phyloP scores from a whole-genome alignment of 176 grass and related monocot species.

The Triticum monococcum region DNA sequence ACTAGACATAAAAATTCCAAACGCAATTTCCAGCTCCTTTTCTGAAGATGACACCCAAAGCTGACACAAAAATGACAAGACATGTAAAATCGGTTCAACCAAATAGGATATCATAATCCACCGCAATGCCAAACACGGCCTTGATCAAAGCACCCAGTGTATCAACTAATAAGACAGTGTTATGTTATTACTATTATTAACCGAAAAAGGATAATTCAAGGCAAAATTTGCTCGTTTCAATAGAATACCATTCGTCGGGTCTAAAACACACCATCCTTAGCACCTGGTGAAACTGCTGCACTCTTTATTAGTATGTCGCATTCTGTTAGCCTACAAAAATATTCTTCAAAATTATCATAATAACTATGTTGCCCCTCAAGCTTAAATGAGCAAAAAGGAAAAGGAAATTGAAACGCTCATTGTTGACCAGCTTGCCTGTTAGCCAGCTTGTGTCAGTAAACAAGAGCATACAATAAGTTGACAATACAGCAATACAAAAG shows the following conservation, averaged over 20 bases:
- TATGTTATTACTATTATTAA: background rate
- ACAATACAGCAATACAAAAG: background rate
- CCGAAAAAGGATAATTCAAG: background rate
- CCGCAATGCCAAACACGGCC: background rate
- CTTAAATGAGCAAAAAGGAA: background rate
- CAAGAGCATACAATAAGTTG: background rate
- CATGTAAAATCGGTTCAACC: background rate
- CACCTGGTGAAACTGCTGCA: background rate
- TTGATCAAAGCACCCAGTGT: background rate
- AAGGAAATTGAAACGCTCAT: background rate
- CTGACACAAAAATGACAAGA: background rate
- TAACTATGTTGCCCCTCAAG: background rate
- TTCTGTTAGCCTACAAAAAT: background rate
- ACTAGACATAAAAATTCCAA: background rate
- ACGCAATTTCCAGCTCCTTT: background rate
- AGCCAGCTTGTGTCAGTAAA: background rate
- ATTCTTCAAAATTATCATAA: background rate
- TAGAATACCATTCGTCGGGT: background rate
- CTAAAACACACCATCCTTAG: too few relatives aligned
- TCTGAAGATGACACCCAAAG: background rate
- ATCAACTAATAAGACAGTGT: background rate
- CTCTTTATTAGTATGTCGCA: background rate
- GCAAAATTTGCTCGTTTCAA: background rate
- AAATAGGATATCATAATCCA: background rate
- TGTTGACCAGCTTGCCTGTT: background rate